phyloP scores from a whole-genome alignment of 1,284 basidiomycete genomes.

The Cerrena zonata region DNA sequence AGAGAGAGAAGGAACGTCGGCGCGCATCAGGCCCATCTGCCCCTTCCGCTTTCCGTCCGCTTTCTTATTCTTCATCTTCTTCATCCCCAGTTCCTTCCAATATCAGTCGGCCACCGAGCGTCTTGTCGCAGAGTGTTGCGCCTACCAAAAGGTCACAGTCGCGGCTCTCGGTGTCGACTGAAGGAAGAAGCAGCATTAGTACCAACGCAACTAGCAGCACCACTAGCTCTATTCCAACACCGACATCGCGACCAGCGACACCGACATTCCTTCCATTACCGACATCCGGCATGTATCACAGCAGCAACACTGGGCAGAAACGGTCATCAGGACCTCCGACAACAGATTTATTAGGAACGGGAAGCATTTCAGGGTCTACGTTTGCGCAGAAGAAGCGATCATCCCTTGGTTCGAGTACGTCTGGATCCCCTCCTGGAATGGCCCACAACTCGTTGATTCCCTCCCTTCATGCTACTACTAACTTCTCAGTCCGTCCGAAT shows the following conservation, averaged over 20 bases:
- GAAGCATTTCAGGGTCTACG: too few relatives aligned
- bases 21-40: conserved; percentile 52
- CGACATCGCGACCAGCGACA: conserved; percentile 66
- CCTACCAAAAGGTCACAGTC: conserved; percentile 54
- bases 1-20: conserved; percentile 48
- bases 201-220: conserved; percentile 43
- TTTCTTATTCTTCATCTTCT: conserved; percentile 26
- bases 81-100: conserved; percentile 32
- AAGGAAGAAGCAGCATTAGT: conserved; percentile 43
- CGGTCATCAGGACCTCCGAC: conserved; percentile 48
- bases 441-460: conserved; percentile 19
- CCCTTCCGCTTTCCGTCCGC: conserved; percentile 27
- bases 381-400: conserved; percentile 49
- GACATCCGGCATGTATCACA: conserved; percentile 41
- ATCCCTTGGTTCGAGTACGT: conserved; percentile 40
- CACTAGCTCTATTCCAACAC: conserved; percentile 52
- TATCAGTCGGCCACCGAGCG: conserved; percentile 29
- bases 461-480: conserved; percentile 28
- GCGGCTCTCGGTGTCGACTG: conserved; percentile 49
- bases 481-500: conserved; percentile 46
- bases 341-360: too few relatives aligned
- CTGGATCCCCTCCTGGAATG: conserved; percentile 21
- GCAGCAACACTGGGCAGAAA: conserved; percentile 44
- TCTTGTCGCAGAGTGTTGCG: conserved; percentile 36
- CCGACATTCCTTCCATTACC: conserved; percentile 71